These are phyloP conservation scores for Syzygium aqueum DNA, from an alignment of 345 rosid genomes.

Conservation along the genomic window DNA sequence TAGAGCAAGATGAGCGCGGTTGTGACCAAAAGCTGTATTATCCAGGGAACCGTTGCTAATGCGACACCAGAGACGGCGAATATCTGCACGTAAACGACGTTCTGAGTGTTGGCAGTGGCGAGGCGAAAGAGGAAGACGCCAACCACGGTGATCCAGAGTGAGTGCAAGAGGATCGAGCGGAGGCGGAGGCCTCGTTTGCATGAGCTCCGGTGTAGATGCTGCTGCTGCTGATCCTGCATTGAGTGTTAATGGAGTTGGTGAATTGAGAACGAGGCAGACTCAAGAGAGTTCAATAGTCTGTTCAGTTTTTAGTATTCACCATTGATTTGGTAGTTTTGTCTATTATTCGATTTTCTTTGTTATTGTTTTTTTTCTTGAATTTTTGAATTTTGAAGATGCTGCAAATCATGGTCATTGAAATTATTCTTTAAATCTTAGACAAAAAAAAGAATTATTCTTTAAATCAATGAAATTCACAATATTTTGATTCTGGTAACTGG, in stretches of 20 bases:
- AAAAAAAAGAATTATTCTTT: no score
- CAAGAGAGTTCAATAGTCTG: neutral
- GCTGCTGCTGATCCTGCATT: neutral
- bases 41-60: neutral
- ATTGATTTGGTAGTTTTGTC: neutral
- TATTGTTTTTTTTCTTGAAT: neutral
- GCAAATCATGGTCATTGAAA: neutral
- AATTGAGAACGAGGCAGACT: neutral
- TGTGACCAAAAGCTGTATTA: neutral
- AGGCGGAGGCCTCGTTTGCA: neutral
- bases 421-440: no score
- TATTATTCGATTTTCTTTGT: neutral
- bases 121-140: neutral
- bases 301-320: neutral
- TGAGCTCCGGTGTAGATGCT: neutral
- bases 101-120: neutral
- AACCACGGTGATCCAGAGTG: neutral
- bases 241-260: neutral
- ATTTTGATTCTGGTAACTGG: neutral
- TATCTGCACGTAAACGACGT: neutral
- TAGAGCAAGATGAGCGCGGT: neutral
- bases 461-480: neutral
- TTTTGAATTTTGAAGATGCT: neutral
- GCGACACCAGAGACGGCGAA: neutral
- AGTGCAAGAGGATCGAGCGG: neutral